Evolutionary conservation across 2,329 filamentous ascomycete genomes (phyloP), one percentile per base, ranked within the genome.

Genomic region (Arthrobotrys pseudoclavata): DNA sequence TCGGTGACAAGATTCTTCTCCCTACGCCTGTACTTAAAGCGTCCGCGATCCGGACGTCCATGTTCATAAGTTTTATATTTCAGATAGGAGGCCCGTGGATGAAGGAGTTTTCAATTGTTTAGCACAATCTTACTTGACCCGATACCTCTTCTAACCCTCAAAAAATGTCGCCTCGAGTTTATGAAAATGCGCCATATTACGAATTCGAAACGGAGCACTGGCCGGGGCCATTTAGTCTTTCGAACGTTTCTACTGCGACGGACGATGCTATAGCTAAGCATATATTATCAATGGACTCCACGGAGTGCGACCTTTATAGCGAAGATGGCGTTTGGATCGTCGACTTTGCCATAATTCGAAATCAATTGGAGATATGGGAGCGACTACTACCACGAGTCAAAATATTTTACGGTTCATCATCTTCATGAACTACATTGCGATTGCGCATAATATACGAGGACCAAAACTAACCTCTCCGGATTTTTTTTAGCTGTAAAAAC

Each of bases 311-410:
- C 1, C 31, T 77, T 5, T 77, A 77, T 37, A 40, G 74, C 26
- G 74, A 77, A 37, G 74, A 77, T 34, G 74, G 74, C 4, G 61
- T 77, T 22, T 77, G 74, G 74, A 67, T 77, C 13, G 69, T 63
- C 15, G 74, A 77, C 24, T 57, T 77, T 15, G 61, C 42, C 29
- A 42, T 71, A 7, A 34, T 77, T 12, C 60, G 67, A 4, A 42
- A 57, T 13, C 67, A 77, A 24, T 34, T 77, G 18, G 60, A 45
- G 12, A 67, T 47, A 24, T 77, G 74, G 74, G 45, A 55, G 40
- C 52, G 53, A 31, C 34, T 50, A 2, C 24, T 77, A 29, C 74
- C 74, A 0, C 52, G 60, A 9, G 61, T 77, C 1, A 62, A 69
- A 22, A 18, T 55, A 18, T 77, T 77, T 15, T 77, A 77, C n/a